Evolutionary conservation across 169 alveolate species (phyloP).

Genomic region (Theileria orientalis): DNA sequence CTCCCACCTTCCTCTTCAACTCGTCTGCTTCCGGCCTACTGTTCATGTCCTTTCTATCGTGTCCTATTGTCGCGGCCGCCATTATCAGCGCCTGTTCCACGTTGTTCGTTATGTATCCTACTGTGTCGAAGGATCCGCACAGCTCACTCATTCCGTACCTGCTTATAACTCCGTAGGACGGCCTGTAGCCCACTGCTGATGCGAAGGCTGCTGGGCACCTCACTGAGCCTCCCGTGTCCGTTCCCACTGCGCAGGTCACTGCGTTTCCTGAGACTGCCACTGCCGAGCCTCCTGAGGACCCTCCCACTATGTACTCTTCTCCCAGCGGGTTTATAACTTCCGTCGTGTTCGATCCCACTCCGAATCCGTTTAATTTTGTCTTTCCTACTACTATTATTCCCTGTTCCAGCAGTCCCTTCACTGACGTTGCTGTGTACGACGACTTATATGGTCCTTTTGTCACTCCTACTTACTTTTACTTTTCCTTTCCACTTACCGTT

Average conservation of each 20-base stretch:
- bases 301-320: slow-evolving; percentile 60
- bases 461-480: slow-evolving; percentile 19
- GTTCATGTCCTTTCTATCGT: slow-evolving; percentile 15
- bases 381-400: slow-evolving; percentile 72
- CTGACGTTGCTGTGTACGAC: slow-evolving; percentile 64
- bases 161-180: slow-evolving; percentile 54
- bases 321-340: slow-evolving; percentile 58
- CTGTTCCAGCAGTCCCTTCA: slow-evolving; percentile 42
- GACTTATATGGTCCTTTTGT: slow-evolving; percentile 51
- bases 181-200: slow-evolving; percentile 70
- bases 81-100: slow-evolving; percentile 10
- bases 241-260: slow-evolving; percentile 63
- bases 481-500: slow-evolving; percentile 29
- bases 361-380: slow-evolving; percentile 71
- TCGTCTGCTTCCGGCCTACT: neutral
- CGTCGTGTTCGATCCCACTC: slow-evolving; percentile 69
- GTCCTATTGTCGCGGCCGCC: neutral
- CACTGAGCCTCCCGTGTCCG: slow-evolving; percentile 77
- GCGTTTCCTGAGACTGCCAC: slow-evolving; percentile 68
- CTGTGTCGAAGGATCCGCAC: slow-evolving; percentile 46
- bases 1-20: no score
- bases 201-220: slow-evolving; percentile 69
- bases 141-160: slow-evolving; percentile 60
- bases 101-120: slow-evolving; percentile 28
- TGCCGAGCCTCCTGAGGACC: slow-evolving; percentile 79